Conservation (phyloP, 257 asterid genomes). For the Solanum etuberosum region DNA sequence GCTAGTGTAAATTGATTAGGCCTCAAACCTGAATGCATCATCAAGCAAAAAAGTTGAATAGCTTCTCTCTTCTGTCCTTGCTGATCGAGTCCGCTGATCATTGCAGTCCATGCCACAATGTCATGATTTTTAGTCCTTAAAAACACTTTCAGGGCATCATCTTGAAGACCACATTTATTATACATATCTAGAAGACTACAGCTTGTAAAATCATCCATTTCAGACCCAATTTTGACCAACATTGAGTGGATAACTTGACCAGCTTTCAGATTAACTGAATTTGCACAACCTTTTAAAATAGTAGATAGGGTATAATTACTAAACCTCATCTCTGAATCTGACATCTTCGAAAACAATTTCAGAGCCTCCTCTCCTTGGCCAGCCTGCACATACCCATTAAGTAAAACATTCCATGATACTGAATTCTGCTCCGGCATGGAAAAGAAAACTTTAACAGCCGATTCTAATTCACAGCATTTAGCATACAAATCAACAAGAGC, state of each 20-base stretch:
- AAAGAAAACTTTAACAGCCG: slow-evolving; percentile 46
- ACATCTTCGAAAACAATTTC: slow-evolving; percentile 37
- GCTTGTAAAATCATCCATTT: slow-evolving; percentile 54
- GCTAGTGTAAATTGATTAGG: slow-evolving; percentile 79
- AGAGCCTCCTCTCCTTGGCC: slow-evolving; percentile 60
- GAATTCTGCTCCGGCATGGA: slow-evolving; percentile 58
- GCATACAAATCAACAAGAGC: slow-evolving; percentile 62
- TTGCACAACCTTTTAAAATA: slow-evolving; percentile 65
- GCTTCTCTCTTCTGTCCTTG: slow-evolving; percentile 69
- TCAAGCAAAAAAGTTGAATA: slow-evolving; percentile 39
- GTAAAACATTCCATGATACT: slow-evolving; percentile 70
- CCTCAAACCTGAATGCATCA: slow-evolving; percentile 45
- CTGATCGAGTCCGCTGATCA: slow-evolving; percentile 59
- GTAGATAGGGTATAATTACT: slow-evolving; percentile 55
- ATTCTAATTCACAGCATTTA: slow-evolving; percentile 55
- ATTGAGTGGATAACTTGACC: slow-evolving; percentile 65
- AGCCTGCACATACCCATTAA: slow-evolving; percentile 67
- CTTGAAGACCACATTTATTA: slow-evolving; percentile 48
- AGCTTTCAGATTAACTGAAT: slow-evolving; percentile 24
- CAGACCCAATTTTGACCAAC: slow-evolving; percentile 48
- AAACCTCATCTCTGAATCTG: slow-evolving; percentile 46
- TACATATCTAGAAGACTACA: slow-evolving; percentile 76
- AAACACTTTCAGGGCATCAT: slow-evolving; percentile 57
- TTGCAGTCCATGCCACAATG: slow-evolving; percentile 70
- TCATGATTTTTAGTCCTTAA: slow-evolving; percentile 48